Base-by-base conservation (phyloP, 345 rosid species). In the Aquilaria sinensis region DNA sequence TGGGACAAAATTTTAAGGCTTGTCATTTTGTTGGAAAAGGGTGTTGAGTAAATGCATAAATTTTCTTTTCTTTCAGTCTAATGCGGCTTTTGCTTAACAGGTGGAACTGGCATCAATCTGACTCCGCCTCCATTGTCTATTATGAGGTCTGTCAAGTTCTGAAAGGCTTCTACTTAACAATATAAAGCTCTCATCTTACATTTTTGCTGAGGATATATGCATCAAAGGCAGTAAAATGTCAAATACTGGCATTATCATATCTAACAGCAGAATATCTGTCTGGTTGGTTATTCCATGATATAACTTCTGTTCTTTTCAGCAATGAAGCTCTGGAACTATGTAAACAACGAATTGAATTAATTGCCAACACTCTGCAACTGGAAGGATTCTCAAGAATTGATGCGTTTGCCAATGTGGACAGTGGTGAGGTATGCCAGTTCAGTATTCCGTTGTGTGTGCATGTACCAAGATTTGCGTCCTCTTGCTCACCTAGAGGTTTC, bases 101-200 rank as follows among this genome's bases (percentile, higher is more conserved):
- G 98, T 61, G 97, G 98, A 77, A 93, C 98, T 58, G 98, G 97
- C 82, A 88, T 93, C 75, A 93, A 93, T 70, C 87, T 93, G 67
- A 93, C 97, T 58, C 98, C 98, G 33, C 97, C 97, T 14, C 98
- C 98, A 6, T 61, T 73, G 57, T 79, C 97, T 56, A 86, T 90
- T 67, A 83, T 93, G 68, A 82, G 98, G 98, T 86, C 69, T 68
- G 87, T 79, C 63, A 56, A 37, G 37, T 41, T 48, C 12, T 45
- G 58, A 9, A 16, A 9, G 3, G 31, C 31, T 23, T 14, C 31
- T 41, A 9, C 30, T 31, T 61, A 41, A 29, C 31, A 31, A 46
- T 11, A 43, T 59, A 4, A 2, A 5, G 6, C 30, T 45, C 30
- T 49, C 51, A 43, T 58, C 62, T 45, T 16, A 43, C 11, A 58